Percentiles rank a stretch among this genome's conserved stretches.
Conservation (phyloP, 2,329 filamentous ascomycete genomes). For the Rhinocladiella mackenziei region DNA sequence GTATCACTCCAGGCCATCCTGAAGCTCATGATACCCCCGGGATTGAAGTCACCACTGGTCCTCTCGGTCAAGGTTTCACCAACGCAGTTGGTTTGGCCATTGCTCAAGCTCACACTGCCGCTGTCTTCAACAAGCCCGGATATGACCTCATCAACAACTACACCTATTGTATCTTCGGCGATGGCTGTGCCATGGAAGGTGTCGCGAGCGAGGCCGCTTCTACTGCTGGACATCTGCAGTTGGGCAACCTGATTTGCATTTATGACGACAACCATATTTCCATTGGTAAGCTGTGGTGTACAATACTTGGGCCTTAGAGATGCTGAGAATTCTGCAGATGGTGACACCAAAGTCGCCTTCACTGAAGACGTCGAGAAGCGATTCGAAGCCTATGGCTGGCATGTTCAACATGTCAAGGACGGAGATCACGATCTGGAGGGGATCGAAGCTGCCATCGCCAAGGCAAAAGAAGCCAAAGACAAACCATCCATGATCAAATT, state of each 20-base stretch:
- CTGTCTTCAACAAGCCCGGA: conserved; percentile 92
- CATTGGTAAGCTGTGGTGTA: conserved; percentile 53
- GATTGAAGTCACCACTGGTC: conserved; percentile 96
- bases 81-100: conserved; percentile 98
- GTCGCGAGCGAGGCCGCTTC: conserved; percentile 89
- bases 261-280: conserved; percentile 99
- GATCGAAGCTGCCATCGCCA: conserved; percentile 84
- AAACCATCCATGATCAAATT: conserved; percentile 98
- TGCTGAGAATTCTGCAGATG: conserved; percentile 54
- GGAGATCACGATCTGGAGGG: conserved; percentile 82
- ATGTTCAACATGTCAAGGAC: conserved; percentile 76
- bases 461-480: conserved; percentile 82
- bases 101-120: conserved; percentile 86
- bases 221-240: conserved; percentile 89
- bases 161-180: conserved; percentile 94
- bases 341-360: conserved; percentile 92
- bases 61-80: conserved; percentile 93
- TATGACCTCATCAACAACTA: conserved; percentile 92
- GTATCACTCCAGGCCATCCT: conserved; percentile 91
- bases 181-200: conserved; percentile 98
- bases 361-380: conserved; percentile 94
- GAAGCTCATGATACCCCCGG: conserved; percentile 95
- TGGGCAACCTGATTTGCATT: conserved; percentile 94
- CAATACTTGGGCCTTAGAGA: background rate
- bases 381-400: conserved; percentile 97